Evolutionary conservation across 768 basidiomycete genomes (phyloP).

Genomic region (Leccinum fibrillosum): DNA sequence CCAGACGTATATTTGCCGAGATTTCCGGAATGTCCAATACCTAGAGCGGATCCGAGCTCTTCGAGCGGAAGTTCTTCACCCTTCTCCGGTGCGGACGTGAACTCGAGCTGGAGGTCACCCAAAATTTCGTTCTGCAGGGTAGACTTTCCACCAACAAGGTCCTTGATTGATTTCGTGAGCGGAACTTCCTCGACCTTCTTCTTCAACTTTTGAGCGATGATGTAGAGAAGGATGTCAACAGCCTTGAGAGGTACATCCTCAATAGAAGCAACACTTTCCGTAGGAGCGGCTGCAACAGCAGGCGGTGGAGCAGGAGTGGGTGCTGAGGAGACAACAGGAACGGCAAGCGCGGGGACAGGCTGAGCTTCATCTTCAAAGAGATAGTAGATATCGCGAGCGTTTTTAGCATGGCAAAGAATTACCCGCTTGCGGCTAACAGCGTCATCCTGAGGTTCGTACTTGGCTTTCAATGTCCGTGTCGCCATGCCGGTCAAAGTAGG

Average conservation of each 20-base stretch:
- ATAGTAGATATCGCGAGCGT: constrained; percentile 96
- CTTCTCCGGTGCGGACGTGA: constrained; percentile 94
- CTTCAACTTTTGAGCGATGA: constrained; percentile 98
- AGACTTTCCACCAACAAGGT: constrained; percentile 97
- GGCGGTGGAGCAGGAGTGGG: constrained; percentile 41
- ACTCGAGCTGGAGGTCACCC: constrained; percentile 95
- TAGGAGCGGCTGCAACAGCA: constrained; percentile 44
- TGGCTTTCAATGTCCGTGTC: constrained; percentile 82
- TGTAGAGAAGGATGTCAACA: constrained; percentile 76
- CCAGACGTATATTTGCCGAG: constrained; percentile 94
- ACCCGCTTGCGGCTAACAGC: constrained; percentile 73
- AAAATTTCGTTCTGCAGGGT: constrained; percentile 98
- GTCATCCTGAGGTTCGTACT: constrained; percentile 89
- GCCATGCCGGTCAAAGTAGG: constrained; percentile 97
- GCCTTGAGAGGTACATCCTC: constrained; percentile 93
- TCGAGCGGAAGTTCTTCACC: constrained; percentile 96
- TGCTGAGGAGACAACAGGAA: constrained; percentile 38
- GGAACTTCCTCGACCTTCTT: constrained; percentile 89
- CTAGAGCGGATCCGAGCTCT: constrained; percentile 86
- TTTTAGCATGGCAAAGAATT: constrained; percentile 93
- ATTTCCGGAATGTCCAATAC: constrained; percentile 75
- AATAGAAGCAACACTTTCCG: constrained; percentile 67
- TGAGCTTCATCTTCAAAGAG: constrained; percentile 85
- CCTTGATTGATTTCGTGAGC: constrained; percentile 92
- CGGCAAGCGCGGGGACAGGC: constrained; percentile 27